A percentile compares a stretch with the other conserved stretches of the same genome.
Evolutionary conservation across 2,329 filamentous ascomycete genomes (phyloP).

Genomic region (Geosmithia flava): DNA sequence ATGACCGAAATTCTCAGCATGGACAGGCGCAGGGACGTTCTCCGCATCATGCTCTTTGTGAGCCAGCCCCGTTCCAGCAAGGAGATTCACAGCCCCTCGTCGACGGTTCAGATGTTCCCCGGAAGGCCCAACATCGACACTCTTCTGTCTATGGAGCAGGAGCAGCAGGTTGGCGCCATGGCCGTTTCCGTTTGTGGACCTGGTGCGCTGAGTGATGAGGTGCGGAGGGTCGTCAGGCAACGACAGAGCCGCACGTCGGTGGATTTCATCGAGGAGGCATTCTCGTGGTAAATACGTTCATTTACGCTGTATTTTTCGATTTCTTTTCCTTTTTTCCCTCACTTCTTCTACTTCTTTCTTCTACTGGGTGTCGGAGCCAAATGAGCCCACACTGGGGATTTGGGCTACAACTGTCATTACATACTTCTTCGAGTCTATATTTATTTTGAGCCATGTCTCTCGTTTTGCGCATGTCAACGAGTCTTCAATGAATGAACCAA

Average conservation of each 20-base stretch:
- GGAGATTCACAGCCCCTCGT: constrained; percentile 67
- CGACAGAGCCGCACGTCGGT: constrained; percentile 54
- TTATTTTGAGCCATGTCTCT: neutral
- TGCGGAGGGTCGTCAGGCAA: constrained; percentile 52
- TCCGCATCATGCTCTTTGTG: constrained; percentile 70
- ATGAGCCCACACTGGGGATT: neutral
- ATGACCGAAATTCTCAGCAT: constrained; percentile 71
- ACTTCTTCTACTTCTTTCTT: neutral
- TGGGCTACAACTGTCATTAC: neutral
- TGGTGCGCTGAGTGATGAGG: constrained; percentile 63
- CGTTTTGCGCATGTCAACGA: neutral
- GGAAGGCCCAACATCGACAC: constrained; percentile 65
- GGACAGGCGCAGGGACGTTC: constrained; percentile 59
- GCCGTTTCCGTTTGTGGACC: constrained; percentile 65
- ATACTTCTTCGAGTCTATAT: neutral
- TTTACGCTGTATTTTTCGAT: too few relatives aligned
- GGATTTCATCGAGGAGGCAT: constrained; percentile 72
- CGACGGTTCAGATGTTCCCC: constrained; percentile 76
- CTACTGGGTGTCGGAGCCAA: neutral
- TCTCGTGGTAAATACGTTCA: constrained; percentile 37
- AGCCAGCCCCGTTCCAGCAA: constrained; percentile 63
- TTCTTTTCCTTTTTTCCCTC: neutral
- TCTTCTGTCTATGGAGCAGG: constrained; percentile 60
- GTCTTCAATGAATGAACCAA: too few relatives aligned
- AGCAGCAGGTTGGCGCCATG: constrained; percentile 61